Base-by-base conservation (phyloP, 2,329 filamentous ascomycete genomes). In the Colletotrichum aenigma region DNA sequence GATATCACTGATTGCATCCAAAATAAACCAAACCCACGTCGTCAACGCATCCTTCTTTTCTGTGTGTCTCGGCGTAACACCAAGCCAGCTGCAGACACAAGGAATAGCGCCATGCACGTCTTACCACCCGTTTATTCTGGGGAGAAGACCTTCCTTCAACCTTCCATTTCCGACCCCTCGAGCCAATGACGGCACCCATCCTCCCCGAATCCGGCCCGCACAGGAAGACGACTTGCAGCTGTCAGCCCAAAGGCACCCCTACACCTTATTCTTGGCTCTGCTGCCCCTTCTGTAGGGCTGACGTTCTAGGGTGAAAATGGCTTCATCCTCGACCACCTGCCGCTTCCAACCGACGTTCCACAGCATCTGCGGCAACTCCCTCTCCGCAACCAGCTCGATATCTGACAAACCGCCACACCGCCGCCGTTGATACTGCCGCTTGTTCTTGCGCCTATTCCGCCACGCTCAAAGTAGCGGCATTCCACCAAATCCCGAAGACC, bases 221-320 rank as follows among this genome's bases (percentile, higher is more conserved):
- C 2, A 9, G 28, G 52, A 28, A 26, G 26, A 28, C 61, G 7
- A 18, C 18, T 10, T 60, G 28, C 21, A 34, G 30, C 30, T 61
- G 36, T 69, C 65, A 55, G 65, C 36, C 58, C 43, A 34, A 8
- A 32, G 55, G n/a, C 30, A 66, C 24, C 6, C 34, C 61, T 16
- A 28, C n/a, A 32, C 24, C 62, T 56, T 28, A 24, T 36, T 30
- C 62, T 32, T 65, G 52, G 55, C 52, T 18, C 18, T 15, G 34
- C 43, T 32, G 36, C 36, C 55, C 13, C 56, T 43, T 43, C 24
- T 61, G 64, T 73, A 75, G 64, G 73, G 73, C 73, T 75, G 73
- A 75, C 73, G 34, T 34, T 34, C 28, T 32, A 43, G 61, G 68
- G 32, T 64, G 38, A 38, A 32, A 24, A 68, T 67, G 55, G 61